These are phyloP conservation scores for Dispira simplex DNA, from an alignment of 192 early-diverging fungal genomes.

Conservation along the genomic window DNA sequence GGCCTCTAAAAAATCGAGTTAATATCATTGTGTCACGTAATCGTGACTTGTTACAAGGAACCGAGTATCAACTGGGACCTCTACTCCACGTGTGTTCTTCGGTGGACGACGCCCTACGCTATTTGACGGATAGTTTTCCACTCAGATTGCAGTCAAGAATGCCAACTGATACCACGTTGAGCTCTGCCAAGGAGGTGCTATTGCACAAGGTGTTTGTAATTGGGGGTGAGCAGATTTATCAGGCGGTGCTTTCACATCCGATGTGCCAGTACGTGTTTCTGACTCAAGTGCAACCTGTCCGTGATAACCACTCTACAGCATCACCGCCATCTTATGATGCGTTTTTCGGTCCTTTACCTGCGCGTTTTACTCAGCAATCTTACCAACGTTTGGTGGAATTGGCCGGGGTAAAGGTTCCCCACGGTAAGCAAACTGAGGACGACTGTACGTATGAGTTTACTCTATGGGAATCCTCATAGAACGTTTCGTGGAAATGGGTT, in stretches of 20 bases:
- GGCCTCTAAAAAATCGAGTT: conserved; percentile 59
- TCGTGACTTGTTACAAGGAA: conserved; percentile 20
- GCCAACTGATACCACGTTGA: neutral
- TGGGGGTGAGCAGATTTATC: conserved; percentile 1
- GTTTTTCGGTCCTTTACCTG: conserved; percentile 2
- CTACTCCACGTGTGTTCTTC: neutral
- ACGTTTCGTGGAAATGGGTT: conserved; percentile 2
- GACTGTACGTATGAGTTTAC: neutral
- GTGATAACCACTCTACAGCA: neutral
- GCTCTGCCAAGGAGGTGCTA: neutral
- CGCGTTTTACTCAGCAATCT: neutral
- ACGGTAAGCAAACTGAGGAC: neutral
- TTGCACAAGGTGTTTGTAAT: neutral
- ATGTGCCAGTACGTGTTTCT: neutral
- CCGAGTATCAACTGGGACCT: neutral
- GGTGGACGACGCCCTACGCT: neutral
- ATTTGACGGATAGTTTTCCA: neutral
- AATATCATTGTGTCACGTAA: conserved; percentile 77
- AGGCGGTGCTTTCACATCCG: neutral
- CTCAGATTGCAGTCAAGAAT: no score
- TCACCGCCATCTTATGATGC: neutral
- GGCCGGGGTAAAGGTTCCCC: neutral
- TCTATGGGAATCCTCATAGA: neutral
- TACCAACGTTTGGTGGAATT: neutral
- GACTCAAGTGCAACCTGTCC: neutral